Evolutionary conservation across 148 eudicot species (phyloP).

Genomic region (Amaranthus palmeri): DNA sequence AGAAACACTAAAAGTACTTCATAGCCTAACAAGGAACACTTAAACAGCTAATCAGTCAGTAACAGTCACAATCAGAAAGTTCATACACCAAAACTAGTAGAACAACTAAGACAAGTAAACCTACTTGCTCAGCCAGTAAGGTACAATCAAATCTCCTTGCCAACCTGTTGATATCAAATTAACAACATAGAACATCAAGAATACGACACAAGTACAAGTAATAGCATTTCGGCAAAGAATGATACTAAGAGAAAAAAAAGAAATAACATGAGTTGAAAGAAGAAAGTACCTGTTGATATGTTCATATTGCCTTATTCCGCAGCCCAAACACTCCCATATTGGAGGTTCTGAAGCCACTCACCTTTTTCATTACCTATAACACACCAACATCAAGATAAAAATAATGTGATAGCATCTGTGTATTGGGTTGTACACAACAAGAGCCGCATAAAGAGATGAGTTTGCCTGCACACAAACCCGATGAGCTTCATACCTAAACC

Average conservation of each 20-base stretch:
- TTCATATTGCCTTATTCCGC: conserved; percentile 88
- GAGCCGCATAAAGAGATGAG: too few species aligned
- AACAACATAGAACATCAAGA: background rate
- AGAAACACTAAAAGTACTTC: background rate
- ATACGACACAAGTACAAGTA: background rate
- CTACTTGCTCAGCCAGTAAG: conserved; percentile 62
- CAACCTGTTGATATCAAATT: conserved; percentile 49
- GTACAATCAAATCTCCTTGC: conserved; percentile 57
- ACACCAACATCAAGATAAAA: conserved; percentile 2
- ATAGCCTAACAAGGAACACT: conserved; percentile 8
- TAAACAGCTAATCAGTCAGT: background rate
- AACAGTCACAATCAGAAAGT: conserved; percentile 8
- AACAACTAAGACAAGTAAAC: conserved; percentile 1
- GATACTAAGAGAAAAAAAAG: background rate
- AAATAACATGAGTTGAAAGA: conserved; percentile 2
- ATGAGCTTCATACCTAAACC: too few species aligned
- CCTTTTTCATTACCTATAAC: conserved; percentile 53
- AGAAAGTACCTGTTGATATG: conserved; percentile 81
- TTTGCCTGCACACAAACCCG: too few species aligned
- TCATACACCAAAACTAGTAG: background rate
- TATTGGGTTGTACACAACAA: too few species aligned
- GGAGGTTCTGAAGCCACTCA: conserved; percentile 72
- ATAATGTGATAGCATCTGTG: background rate
- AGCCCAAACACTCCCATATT: conserved; percentile 80
- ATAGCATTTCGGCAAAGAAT: background rate